A percentile compares a stretch with the other conserved stretches of the same genome.
Conservation (phyloP, 2,329 filamentous ascomycete genomes). For the Clarireedia monteithiana region DNA sequence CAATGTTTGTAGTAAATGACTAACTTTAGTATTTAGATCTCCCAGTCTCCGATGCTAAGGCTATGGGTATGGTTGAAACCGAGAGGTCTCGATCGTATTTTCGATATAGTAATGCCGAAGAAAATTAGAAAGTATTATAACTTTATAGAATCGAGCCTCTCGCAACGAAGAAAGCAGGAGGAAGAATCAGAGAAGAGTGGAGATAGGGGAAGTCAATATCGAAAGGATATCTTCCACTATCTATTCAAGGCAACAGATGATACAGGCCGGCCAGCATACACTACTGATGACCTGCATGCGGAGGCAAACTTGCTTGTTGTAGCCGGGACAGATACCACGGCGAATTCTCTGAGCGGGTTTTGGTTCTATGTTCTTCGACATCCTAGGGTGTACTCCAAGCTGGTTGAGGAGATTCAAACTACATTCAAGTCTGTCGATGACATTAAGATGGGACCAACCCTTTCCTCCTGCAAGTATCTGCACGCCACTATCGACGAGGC, state of each 20-base stretch:
- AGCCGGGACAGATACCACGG: not conserved
- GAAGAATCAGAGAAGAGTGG: not conserved
- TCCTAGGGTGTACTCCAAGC: not conserved
- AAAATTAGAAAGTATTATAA: not conserved
- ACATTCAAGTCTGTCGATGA: not conserved
- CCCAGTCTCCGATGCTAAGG: not conserved
- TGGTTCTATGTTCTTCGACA: not conserved
- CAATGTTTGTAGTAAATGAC: not conserved
- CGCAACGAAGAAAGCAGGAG: not conserved
- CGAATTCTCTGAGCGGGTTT: not conserved
- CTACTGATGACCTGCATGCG: not conserved
- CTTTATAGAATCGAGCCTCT: not conserved
- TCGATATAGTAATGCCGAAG: not conserved
- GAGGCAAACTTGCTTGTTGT: not conserved
- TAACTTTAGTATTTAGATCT: not conserved
- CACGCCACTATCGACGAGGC: not conserved
- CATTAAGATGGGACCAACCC: not conserved
- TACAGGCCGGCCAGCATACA: conserved; percentile 68
- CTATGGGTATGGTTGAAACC: not conserved
- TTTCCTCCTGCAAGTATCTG: not conserved
- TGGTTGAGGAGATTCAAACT: not conserved
- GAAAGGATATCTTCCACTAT: not conserved
- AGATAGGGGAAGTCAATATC: not conserved
- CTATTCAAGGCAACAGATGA: conserved; percentile 97
- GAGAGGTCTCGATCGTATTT: not conserved